phyloP scores from a whole-genome alignment of 441 rosid genomes.

The Euphorbia schlechtendalii region DNA sequence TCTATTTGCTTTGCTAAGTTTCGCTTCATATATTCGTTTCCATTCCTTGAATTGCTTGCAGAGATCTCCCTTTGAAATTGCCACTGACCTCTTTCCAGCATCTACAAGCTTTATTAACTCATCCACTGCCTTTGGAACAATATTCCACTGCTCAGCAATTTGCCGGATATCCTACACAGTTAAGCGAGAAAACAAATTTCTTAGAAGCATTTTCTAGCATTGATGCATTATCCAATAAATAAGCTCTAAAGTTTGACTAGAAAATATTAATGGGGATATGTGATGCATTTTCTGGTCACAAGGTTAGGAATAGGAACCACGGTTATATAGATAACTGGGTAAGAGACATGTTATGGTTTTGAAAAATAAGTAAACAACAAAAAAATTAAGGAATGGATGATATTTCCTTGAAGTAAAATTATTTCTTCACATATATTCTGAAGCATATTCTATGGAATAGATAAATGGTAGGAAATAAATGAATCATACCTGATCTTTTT shows the following conservation, averaged over 20 bases:
- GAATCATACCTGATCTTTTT: slow-evolving; percentile 59
- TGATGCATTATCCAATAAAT: background rate
- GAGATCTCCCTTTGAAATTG: slow-evolving; percentile 43
- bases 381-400: background rate
- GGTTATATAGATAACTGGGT: background rate
- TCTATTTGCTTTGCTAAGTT: slow-evolving; percentile 28
- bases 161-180: slow-evolving; percentile 43
- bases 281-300: too few relatives aligned
- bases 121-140: slow-evolving; percentile 65
- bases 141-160: slow-evolving; percentile 76
- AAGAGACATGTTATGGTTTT: background rate
- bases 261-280: background rate
- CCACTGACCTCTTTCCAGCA: slow-evolving; percentile 21
- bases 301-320: background rate
- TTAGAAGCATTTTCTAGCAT: background rate
- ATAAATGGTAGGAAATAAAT: slow-evolving; percentile 8
- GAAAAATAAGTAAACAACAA: background rate
- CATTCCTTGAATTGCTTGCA: slow-evolving; percentile 51
- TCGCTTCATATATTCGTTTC: slow-evolving; percentile 54
- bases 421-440: background rate
- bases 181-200: background rate
- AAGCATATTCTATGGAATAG: background rate
- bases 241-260: background rate
- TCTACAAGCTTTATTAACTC: slow-evolving; percentile 59
- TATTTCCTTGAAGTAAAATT: slow-evolving; percentile 1